Conservation (phyloP, 306 rosid species). For the Rosa rugosa region DNA sequence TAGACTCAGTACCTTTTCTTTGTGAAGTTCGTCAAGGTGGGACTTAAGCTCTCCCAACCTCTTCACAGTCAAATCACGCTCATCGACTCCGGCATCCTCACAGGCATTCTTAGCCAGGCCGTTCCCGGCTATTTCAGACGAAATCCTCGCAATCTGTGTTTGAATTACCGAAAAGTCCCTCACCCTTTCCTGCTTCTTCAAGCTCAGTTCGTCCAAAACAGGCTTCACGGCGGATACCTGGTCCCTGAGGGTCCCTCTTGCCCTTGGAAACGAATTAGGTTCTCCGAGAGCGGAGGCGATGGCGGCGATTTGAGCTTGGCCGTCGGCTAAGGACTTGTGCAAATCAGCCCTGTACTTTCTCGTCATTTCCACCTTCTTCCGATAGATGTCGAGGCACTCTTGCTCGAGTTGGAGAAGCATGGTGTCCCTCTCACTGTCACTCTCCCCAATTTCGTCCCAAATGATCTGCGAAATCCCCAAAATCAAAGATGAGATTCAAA, state of each 20-base stretch:
- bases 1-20: conserved; percentile 58
- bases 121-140: conserved; percentile 68
- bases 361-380: conserved; percentile 68
- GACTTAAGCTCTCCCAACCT: conserved; percentile 69
- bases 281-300: conserved; percentile 68
- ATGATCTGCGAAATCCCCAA: conserved; percentile 38
- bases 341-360: conserved; percentile 73
- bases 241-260: conserved; percentile 70
- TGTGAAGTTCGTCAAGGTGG: conserved; percentile 77
- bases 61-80: conserved; percentile 53
- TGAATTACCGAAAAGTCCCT: conserved; percentile 56
- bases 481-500: not conserved
- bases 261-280: conserved; percentile 44
- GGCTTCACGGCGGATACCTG: conserved; percentile 59
- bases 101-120: conserved; percentile 32
- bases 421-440: conserved; percentile 66
- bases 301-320: conserved; percentile 54
- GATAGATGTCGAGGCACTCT: conserved; percentile 85
- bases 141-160: conserved; percentile 59
- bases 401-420: conserved; percentile 91
- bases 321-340: conserved; percentile 56
- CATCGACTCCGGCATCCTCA: conserved; percentile 40
- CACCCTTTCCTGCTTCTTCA: conserved; percentile 61
- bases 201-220: conserved; percentile 65
- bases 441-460: conserved; percentile 98